These are phyloP conservation scores for Penicillium janthinellum DNA, from an alignment of 2,329 filamentous ascomycete genomes.

Conservation along the genomic window DNA sequence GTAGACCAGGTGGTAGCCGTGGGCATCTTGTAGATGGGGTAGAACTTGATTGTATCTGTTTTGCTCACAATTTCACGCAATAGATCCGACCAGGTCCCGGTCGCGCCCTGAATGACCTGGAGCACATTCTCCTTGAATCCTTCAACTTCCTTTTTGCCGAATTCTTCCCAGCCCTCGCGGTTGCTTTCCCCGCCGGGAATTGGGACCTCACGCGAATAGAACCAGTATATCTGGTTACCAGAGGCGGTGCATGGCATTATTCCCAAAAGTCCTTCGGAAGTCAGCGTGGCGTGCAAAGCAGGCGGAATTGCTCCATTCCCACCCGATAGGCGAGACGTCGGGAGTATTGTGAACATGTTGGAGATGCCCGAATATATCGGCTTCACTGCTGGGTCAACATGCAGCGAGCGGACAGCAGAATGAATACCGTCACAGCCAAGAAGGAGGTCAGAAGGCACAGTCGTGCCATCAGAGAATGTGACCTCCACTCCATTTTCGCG, in stretches of 20 bases:
- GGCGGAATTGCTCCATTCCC: background rate
- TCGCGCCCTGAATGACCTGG: background rate
- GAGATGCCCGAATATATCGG: constrained; percentile 40
- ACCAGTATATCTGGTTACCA: background rate
- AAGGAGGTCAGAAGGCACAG: constrained; percentile 18
- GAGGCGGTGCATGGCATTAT: constrained; percentile 26
- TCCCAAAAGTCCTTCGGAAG: constrained; percentile 28
- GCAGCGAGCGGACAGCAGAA: constrained; percentile 36
- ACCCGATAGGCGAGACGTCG: background rate
- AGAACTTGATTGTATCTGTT: constrained; percentile 23
- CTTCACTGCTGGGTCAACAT: constrained; percentile 30
- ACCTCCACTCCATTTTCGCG: constrained; percentile 12
- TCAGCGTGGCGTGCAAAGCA: constrained; percentile 20
- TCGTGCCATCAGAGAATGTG: constrained; percentile 19
- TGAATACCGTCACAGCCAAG: constrained; percentile 47
- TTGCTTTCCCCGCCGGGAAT: background rate
- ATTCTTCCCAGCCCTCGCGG: background rate
- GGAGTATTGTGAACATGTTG: constrained; percentile 19
- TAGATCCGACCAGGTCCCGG: background rate
- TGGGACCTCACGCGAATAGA: background rate
- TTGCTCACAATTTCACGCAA: constrained; percentile 4
- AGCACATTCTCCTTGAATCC: background rate
- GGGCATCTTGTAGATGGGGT: constrained; percentile 10
- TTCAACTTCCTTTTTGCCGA: background rate
- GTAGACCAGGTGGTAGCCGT: background rate